Percentiles rank a stretch among this genome's conserved stretches.
Evolutionary conservation across 148 eudicot species (phyloP).

Genomic region (Chenopodium quinoa): DNA sequence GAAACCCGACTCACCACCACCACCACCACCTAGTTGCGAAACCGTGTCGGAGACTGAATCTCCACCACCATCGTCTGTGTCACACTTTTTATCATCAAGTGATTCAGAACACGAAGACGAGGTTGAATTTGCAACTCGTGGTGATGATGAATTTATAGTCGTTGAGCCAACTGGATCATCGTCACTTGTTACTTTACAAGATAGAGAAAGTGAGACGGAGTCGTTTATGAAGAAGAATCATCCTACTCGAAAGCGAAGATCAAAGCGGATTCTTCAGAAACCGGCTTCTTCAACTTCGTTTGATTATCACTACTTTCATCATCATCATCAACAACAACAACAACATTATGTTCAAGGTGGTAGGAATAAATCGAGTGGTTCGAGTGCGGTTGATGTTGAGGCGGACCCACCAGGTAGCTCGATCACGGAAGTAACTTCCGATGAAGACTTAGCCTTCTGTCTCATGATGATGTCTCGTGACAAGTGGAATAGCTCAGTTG

Average conservation of each 20-base stretch:
- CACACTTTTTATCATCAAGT: background rate
- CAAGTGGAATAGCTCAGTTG: conserved; percentile 34
- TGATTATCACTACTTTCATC: background rate
- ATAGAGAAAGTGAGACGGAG: conserved; percentile 54
- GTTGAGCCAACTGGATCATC: conserved; percentile 2
- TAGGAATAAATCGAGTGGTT: no score
- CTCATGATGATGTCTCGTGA: conserved; percentile 75
- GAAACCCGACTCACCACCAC: background rate
- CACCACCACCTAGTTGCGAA: background rate
- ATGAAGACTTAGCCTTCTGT: conserved; percentile 71
- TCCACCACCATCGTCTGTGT: conserved; percentile 22
- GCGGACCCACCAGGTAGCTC: conserved; percentile 35
- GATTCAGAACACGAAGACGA: no score
- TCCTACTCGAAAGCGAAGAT: conserved; percentile 35
- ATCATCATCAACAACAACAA: background rate
- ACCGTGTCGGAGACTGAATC: background rate
- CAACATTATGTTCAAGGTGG: no score
- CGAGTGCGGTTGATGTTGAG: background rate
- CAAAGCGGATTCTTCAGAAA: conserved; percentile 38
- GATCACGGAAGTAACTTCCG: conserved; percentile 56
- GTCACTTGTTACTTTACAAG: conserved; percentile 12
- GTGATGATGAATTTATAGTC: no score
- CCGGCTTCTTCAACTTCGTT: conserved; percentile 15
- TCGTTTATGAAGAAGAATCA: conserved; percentile 36
- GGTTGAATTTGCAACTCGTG: no score